phyloP scores from a whole-genome alignment of 768 basidiomycete genomes.

The Pulveroboletus sp. region DNA sequence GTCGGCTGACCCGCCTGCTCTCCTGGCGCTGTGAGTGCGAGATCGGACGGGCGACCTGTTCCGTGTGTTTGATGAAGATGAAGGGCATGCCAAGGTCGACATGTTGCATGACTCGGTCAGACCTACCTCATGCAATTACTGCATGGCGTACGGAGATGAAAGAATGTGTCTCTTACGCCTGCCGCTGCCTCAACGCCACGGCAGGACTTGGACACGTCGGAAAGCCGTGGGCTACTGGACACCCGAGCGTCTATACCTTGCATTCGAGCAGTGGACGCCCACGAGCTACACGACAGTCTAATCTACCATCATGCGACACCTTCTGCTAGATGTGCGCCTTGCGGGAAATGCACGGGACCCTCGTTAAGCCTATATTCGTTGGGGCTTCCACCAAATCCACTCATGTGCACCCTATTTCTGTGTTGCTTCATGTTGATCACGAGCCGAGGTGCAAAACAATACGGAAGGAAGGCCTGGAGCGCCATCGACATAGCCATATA shows the following conservation, averaged over 20 bases:
- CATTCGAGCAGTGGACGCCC: not conserved
- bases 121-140: no score
- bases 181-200: no score
- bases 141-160: no score
- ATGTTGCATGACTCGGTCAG: no score
- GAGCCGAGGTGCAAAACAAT: constrained; percentile 15
- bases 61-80: no score
- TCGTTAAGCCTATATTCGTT: not conserved
- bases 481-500: constrained; percentile 11
- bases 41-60: no score
- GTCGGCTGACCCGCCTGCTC: no score
- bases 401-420: constrained; percentile 10
- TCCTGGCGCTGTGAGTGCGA: no score
- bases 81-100: no score
- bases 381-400: not conserved
- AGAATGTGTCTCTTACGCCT: no score
- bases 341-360: not conserved
- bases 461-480: constrained; percentile 14
- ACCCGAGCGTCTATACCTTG: not conserved
- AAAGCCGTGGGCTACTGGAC: no score
- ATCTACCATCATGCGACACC: not conserved
- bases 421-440: constrained; percentile 14
- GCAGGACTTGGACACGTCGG: no score
- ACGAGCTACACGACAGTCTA: not conserved
- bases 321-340: not conserved